A percentile compares a stretch with the other conserved stretches of the same genome.
phyloP scores from a whole-genome alignment of 441 rosid genomes.

The Populus trichocarpa region DNA sequence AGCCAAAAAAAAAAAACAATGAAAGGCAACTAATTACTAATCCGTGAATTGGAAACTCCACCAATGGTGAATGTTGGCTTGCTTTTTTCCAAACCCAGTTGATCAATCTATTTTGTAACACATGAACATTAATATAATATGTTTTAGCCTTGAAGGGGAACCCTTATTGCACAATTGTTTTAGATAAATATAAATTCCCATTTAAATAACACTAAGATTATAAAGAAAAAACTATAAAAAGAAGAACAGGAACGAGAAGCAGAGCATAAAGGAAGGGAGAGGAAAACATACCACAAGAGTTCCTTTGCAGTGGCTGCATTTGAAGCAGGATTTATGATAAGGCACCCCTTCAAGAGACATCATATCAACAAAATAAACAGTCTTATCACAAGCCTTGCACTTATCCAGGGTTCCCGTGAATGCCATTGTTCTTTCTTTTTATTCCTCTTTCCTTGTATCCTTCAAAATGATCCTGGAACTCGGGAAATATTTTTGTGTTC shows the following conservation, averaged over 20 bases:
- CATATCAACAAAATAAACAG: constrained; percentile 82
- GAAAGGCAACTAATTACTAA: neutral
- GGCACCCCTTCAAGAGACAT: constrained; percentile 82
- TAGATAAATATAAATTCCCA: neutral
- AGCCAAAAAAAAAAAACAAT: neutral
- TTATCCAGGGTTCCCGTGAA: constrained; percentile 93
- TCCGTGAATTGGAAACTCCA: neutral
- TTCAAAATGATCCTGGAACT: constrained; percentile 2
- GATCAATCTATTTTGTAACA: neutral
- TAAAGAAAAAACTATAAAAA: neutral
- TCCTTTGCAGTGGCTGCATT: constrained; percentile 94
- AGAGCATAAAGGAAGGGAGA: neutral
- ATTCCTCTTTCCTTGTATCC: neutral
- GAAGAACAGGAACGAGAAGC: neutral
- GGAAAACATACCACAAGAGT: constrained; percentile 60
- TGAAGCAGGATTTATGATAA: constrained; percentile 91
- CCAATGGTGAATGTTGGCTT: neutral
- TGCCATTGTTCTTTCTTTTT: constrained; percentile 37
- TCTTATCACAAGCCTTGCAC: constrained; percentile 91
- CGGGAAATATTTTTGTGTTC: neutral
- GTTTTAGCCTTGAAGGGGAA: neutral
- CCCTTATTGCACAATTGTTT: neutral
- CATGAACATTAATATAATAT: neutral
- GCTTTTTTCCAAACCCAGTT: neutral
- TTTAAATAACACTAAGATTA: neutral